Base-by-base conservation (phyloP, 2,329 filamentous ascomycete genomes). In the Xylariaceae sp. region DNA sequence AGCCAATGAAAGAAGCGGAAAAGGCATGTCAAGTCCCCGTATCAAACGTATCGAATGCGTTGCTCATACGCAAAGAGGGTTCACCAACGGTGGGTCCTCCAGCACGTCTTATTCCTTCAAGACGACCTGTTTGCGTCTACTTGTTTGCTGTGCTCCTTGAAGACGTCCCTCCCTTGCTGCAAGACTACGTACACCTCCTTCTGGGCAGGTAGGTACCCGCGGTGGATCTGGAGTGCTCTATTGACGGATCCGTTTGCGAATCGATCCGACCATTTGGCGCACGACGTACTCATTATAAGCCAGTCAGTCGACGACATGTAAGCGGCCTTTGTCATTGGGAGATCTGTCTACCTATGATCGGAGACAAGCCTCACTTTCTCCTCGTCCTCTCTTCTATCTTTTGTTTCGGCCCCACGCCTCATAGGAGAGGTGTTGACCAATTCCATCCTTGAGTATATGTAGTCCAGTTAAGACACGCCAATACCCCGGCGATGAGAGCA, bases 101-200 rank as follows among this genome's bases (percentile, higher is more conserved):
- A 26, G 26, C 26, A 26, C 26, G 4, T 26, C 26, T 4, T 26
- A 8, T 26, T 26, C 4, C 26, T 29, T 55, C 53, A 49, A 48
- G 48, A 52, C 47, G 32, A 52, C 44, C 53, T 48, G 53, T 45
- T 34, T 51, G 37, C 30, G 36, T 47, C 26, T 39, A 32, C 19
- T 32, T 47, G 8, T 32, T 41, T 5, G 26, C 39, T 29, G n/a
- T 29, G 12, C n/a, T n/a, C n/a, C n/a, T n/a, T n/a, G n/a, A n/a
- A n/a, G n/a, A n/a, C n/a, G n/a, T n/a, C n/a, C n/a, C n/a, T n/a
- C n/a, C n/a, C n/a, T n/a, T n/a, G n/a, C 8, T 26, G 26, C 26
- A 26, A 26, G 5, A 26, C 26, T 26, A 26, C 26, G 26, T 26
- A 26, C 18, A 5, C 26, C 39, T 32, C 15, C 26, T 26, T 26